Percentiles rank a stretch among this genome's conserved stretches.
phyloP scores from a whole-genome alignment of 805 yeast genomes.

The Yarrowia osloensis region DNA sequence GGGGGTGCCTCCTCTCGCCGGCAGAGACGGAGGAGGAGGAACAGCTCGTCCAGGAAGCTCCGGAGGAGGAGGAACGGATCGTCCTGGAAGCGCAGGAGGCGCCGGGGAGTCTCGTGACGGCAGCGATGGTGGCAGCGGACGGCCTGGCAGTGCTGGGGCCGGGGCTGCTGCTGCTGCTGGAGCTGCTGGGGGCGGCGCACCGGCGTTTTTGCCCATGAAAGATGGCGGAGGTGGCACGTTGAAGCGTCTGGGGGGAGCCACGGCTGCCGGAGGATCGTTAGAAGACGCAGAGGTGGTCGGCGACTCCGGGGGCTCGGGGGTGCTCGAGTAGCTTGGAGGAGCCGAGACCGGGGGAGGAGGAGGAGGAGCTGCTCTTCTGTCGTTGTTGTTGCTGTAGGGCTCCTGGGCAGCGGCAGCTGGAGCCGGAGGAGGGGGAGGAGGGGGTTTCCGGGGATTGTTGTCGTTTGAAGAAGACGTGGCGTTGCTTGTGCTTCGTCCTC shows the following conservation, averaged over 20 bases:
- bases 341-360: constrained; percentile 34
- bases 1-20: constrained; percentile 32
- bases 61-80: constrained; percentile 33
- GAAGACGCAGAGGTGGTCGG: constrained; percentile 36
- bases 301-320: constrained; percentile 37
- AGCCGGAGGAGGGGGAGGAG: constrained; percentile 32
- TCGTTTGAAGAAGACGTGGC: constrained; percentile 35
- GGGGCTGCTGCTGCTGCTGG: constrained; percentile 35
- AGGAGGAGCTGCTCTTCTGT: constrained; percentile 33
- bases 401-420: constrained; percentile 32
- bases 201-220: constrained; percentile 20
- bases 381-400: background rate
- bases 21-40: constrained; percentile 31
- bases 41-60: constrained; percentile 31
- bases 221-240: constrained; percentile 31
- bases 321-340: constrained; percentile 33
- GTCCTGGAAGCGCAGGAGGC: constrained; percentile 35
- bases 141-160: constrained; percentile 35
- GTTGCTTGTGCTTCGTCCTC: constrained; percentile 30
- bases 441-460: constrained; percentile 36
- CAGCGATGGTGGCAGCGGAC: constrained; percentile 16
- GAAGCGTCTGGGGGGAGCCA: constrained; percentile 28
- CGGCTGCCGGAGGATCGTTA: constrained; percentile 20
- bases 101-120: constrained; percentile 34
- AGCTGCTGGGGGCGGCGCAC: constrained; percentile 33